phyloP scores from a whole-genome alignment of 1,284 basidiomycete genomes.

The Sporisorium sorghi region DNA sequence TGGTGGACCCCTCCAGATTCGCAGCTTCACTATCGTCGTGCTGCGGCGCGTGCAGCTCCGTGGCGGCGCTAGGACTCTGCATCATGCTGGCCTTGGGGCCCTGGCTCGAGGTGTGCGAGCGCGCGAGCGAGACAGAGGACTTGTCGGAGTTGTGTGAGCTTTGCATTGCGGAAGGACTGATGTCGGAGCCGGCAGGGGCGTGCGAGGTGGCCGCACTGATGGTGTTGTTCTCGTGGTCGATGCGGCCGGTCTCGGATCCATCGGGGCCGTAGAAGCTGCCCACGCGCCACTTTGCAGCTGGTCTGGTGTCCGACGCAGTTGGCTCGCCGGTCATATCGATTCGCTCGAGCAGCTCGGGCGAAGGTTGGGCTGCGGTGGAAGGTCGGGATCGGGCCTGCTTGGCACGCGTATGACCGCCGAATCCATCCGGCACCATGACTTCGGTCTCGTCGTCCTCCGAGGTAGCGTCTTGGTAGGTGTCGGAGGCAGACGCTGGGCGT shows the following conservation, averaged over 20 bases:
- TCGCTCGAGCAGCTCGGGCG: conserved; percentile 18
- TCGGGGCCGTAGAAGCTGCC: conserved; percentile 59
- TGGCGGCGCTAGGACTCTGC: conserved; percentile 28
- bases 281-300: conserved; percentile 35
- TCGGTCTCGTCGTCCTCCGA: conserved; percentile 46
- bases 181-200: conserved; percentile 5
- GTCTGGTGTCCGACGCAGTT: neutral
- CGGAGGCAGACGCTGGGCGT: neutral
- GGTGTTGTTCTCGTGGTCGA: conserved; percentile 36
- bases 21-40: neutral
- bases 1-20: conserved; percentile 26
- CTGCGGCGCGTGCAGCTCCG: neutral
- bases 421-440: conserved; percentile 56
- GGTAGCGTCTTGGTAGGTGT: neutral
- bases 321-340: conserved; percentile 22
- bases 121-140: conserved; percentile 18
- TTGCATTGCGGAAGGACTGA: neutral
- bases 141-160: conserved; percentile 1
- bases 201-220: conserved; percentile 24
- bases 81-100: conserved; percentile 42
- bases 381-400: conserved; percentile 26
- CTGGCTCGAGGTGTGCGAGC: conserved; percentile 29
- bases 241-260: conserved; percentile 47
- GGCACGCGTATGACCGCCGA: conserved; percentile 50
- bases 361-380: neutral